phyloP scores from a whole-genome alignment of 2,329 filamentous ascomycete species.

The Arthrobotrys iridis region DNA sequence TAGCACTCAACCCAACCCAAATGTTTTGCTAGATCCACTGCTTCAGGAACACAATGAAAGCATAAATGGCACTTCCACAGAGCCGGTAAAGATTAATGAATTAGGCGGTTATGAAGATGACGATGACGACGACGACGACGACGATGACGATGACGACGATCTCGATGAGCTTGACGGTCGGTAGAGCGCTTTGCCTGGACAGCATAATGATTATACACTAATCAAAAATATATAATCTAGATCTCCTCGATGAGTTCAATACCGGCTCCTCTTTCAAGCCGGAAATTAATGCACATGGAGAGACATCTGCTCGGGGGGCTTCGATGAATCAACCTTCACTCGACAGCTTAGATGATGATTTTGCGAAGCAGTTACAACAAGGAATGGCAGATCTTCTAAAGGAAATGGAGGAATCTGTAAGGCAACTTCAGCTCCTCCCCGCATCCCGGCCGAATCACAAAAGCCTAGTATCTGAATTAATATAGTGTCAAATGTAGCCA shows the following conservation, averaged over 20 bases:
- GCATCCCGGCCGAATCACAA: neutral
- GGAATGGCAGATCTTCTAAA: constrained; percentile 87
- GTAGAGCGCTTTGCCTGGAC: constrained; percentile 56
- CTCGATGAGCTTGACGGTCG: constrained; percentile 88
- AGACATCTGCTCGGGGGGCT: constrained; percentile 38
- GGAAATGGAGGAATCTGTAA: constrained; percentile 72
- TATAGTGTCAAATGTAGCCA: constrained; percentile 59
- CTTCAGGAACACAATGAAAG: neutral
- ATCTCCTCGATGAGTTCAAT: constrained; percentile 88
- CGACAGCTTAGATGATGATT: constrained; percentile 73
- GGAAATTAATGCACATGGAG: constrained; percentile 7
- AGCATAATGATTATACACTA: neutral
- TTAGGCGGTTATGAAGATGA: constrained; percentile 15
- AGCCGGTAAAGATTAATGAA: neutral
- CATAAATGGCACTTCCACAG: neutral
- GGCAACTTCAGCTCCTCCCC: constrained; percentile 54
- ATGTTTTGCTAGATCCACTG: neutral
- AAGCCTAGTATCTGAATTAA: constrained; percentile 7
- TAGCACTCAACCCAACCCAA: neutral
- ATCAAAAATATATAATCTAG: constrained; percentile 63
- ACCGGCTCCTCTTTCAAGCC: constrained; percentile 53
- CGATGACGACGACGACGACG: constrained; percentile 68
- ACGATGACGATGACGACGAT: constrained; percentile 92
- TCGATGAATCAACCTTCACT: constrained; percentile 62
- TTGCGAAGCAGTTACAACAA: constrained; percentile 84